Evolutionary conservation across 2,329 filamentous ascomycete species (phyloP), one percentile per base, ranked within the genome.

Genomic region (Incumbomyces lentus): DNA sequence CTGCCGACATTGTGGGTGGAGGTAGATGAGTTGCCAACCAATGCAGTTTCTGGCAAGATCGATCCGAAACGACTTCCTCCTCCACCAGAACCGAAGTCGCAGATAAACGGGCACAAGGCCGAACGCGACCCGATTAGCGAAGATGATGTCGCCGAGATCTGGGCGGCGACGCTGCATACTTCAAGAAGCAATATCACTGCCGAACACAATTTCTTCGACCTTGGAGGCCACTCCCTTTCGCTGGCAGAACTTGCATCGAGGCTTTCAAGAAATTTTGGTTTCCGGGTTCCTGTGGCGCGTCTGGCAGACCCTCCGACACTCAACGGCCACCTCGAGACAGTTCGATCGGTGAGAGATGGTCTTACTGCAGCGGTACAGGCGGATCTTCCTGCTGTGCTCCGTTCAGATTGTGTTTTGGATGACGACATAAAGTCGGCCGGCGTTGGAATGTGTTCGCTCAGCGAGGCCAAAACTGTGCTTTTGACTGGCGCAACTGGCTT

Each of bases 161-260:
- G 85, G 85, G 81, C 84, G 2, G 71, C 77, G 2, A 76, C 80
- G 19, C 70, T 90, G 12, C 79, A 81, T 51, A 74, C 82, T n/a
- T 74, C 82, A 0, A 66, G 71, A 8, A 72, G 65, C 34, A 70
- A 75, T 16, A 76, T 89, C 18, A 83, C 81, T 44, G 59, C 75
- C 1, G 79, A 85, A 51, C 81, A 86, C 60, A 82, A 81, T 61
- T 90, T 90, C 64, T 90, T 89, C 60, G 85, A 89, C 50, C 68
- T 90, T 1, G 85, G 85, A 31, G 85, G 85, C 0, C 85, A 90
- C 62, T 88, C 84, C 0, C 67, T 90, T 44, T 79, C 79, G 1
- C 74, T 90, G n/a, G 85, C 85, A 0, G 82, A 87, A 50, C 72
- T 90, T 19, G 79, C 84, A n/a, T 79, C 79, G 19, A 77, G 79